Percentiles rank a stretch among this genome's conserved stretches.
These are phyloP conservation scores for Scedosporium boydii DNA, from an alignment of 2,329 filamentous ascomycete genomes.

Conservation along the genomic window DNA sequence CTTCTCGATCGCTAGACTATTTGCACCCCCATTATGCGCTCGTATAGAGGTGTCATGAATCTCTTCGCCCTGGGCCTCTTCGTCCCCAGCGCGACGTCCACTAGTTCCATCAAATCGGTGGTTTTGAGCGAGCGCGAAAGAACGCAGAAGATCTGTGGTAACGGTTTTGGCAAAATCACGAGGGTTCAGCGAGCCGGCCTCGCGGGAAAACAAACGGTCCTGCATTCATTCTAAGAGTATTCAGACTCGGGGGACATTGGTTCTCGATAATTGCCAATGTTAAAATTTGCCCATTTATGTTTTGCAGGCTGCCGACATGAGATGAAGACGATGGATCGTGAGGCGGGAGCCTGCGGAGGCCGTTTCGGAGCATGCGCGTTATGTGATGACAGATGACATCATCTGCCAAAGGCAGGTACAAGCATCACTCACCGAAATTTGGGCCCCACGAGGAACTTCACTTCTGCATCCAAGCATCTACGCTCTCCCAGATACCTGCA, in stretches of 20 bases:
- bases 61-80: not conserved
- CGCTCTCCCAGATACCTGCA: not conserved
- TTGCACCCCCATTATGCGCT: constrained; percentile 72
- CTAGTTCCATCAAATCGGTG: constrained; percentile 57
- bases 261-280: not conserved
- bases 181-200: constrained; percentile 57
- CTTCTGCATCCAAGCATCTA: not conserved
- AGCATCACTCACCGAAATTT: not conserved
- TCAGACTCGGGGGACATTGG: too few species aligned
- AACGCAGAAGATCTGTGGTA: constrained; percentile 55
- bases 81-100: constrained; percentile 13
- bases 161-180: constrained; percentile 56
- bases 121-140: constrained; percentile 57
- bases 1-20: constrained; percentile 67
- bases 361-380: too few species aligned
- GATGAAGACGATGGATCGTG: constrained; percentile 7
- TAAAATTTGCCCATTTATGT: not conserved
- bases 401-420: not conserved
- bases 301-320: not conserved
- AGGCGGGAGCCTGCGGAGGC: not conserved
- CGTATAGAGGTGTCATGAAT: not conserved
- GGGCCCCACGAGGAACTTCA: not conserved
- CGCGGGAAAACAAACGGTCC: constrained; percentile 69
- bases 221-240: constrained; percentile 37
- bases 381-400: not conserved